Percentiles rank a stretch among this genome's conserved stretches.
Evolutionary conservation across 495 filamentous ascomycete genomes (phyloP).

Genomic region (Aspergillus haitiensis): DNA sequence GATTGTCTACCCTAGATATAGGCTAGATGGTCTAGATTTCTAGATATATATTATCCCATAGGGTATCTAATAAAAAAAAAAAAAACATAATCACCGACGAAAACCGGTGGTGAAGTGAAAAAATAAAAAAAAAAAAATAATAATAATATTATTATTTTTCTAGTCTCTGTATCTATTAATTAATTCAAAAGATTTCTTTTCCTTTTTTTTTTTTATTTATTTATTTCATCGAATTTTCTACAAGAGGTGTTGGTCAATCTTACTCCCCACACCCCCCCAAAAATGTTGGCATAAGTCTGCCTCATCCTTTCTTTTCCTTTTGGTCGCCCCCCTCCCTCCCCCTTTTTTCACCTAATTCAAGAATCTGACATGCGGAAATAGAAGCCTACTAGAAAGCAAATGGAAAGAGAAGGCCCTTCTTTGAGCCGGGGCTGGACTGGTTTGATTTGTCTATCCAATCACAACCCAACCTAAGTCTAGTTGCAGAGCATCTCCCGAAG

Average conservation of each 20-base stretch:
- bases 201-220: not conserved
- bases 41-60: too few species aligned
- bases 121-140: not conserved
- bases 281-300: not conserved
- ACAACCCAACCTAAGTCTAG: too few species aligned
- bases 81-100: too few species aligned
- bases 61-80: too few species aligned
- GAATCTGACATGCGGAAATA: conserved; percentile 17
- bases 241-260: not conserved
- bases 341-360: not conserved
- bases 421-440: not conserved
- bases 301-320: not conserved
- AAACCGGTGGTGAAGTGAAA: not conserved
- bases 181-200: not conserved
- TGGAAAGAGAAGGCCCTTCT: conserved; percentile 2
- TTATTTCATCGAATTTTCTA: not conserved
- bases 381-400: conserved; percentile 16
- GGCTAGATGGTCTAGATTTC: too few species aligned
- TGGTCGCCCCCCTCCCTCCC: not conserved
- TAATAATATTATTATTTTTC: not conserved
- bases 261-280: not conserved
- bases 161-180: not conserved
- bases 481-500: too few species aligned
- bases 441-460: not conserved
- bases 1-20: too few species aligned